Evolutionary conservation across 768 basidiomycete genomes (phyloP).

Genomic region (Tulasnella sp.): DNA sequence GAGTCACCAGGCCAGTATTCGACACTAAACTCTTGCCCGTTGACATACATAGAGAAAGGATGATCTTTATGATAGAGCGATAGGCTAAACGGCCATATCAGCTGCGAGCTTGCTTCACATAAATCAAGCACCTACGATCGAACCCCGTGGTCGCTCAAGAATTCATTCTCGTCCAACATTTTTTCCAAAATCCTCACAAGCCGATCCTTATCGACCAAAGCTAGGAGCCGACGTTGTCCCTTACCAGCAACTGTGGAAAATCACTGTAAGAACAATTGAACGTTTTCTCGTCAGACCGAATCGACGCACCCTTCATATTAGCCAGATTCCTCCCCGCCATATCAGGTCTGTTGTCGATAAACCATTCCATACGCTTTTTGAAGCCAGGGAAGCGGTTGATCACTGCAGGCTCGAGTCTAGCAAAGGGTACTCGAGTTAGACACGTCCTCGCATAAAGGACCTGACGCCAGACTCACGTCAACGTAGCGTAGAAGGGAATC

Average conservation of each 20-base stretch:
- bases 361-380: conserved; percentile 99
- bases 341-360: conserved; percentile 82
- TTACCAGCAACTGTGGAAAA: conserved; percentile 48
- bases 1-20: conserved; percentile 96
- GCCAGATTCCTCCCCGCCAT: conserved; percentile 88
- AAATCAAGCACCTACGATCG: conserved; percentile 91
- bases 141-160: conserved; percentile 89
- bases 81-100: no score
- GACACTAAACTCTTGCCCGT: conserved; percentile 84
- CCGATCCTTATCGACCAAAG: conserved; percentile 84
- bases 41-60: conserved; percentile 57
- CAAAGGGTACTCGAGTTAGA: not conserved
- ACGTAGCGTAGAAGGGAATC: conserved; percentile 89
- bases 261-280: not conserved
- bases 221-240: conserved; percentile 77
- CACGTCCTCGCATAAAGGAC: not conserved
- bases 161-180: conserved; percentile 96
- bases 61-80: not conserved
- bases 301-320: conserved; percentile 67
- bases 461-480: conserved; percentile 35
- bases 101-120: no score
- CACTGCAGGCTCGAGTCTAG: conserved; percentile 61
- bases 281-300: not conserved
- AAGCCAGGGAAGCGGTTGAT: conserved; percentile 93
- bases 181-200: conserved; percentile 79